Evolutionary conservation across 2,329 filamentous ascomycete genomes (phyloP), one percentile per base, ranked within the genome.

Genomic region (Dothideomycetidae sp.): DNA sequence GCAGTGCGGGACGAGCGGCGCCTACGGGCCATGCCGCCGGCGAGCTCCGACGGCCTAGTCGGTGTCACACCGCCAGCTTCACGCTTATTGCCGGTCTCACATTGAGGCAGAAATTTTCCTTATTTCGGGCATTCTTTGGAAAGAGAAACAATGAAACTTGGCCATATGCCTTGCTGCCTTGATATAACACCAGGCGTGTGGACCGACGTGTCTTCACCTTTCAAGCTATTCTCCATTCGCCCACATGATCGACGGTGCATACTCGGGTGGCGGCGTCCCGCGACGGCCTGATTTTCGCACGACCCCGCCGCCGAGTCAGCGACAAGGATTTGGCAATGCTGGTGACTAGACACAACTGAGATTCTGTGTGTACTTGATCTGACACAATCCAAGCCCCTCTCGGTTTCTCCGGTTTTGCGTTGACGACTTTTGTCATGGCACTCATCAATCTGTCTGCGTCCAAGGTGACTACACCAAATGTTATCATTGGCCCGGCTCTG

Each of bases 371-470:
- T n/a, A n/a, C n/a, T n/a, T n/a, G n/a, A n/a, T n/a, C n/a, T n/a
- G n/a, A n/a, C n/a, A n/a, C n/a, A n/a, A n/a, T n/a, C n/a, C n/a
- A n/a, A n/a, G 80, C 78, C 37, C 81, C 81, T 18, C 68, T 86
- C 28, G 81, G 82, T 45, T 72, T 88, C 33, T 72, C 66, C 44
- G 81, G 78, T 54, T 88, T 88, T 64, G 82, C 81, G 45, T 66
- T 88, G 53, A 88, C 81, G 37, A 88, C 81, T 10, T 88, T 88
- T 56, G 73, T 88, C 26, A 70, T 88, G 33, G 81, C 78, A 18
- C 64, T 70, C 49, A 67, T 88, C 61, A 88, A 88, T 63, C 66
- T 83, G 58, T 65, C 71, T 37, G 63, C 75, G 2, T 70, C 75
- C 10, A 68, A 66, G 40, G 63, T 85, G 39, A 58, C 58, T 1